Base-by-base conservation (phyloP, 345 rosid species). In the Lepidium didymum region DNA sequence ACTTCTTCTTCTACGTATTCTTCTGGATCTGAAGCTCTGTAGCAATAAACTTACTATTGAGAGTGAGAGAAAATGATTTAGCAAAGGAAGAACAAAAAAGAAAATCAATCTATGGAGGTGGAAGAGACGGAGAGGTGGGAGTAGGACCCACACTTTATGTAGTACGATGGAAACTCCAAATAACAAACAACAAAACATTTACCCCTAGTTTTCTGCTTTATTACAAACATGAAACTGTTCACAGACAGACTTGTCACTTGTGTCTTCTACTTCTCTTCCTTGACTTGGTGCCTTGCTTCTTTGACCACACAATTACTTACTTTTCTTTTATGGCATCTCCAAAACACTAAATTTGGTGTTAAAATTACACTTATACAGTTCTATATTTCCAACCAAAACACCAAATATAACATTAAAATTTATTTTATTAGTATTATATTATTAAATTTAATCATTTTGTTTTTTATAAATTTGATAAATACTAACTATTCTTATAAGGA, bases 1-100 rank as follows among this genome's bases (percentile, higher is more conserved):
- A 34, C 36, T 16, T 16, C 66, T 47, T 34, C 60, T 57, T 42
- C 45, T 29, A 29, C 33, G 33, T 29, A 29, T 58, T 9, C 41
- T 67, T 68, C 18, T 82, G 81, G 90, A 85, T 85, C 90, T 85
- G 75, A 76, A 74, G 72, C 63, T 66, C 42, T 10, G 14, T 19
- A 46, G 14, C 33, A 43, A 51, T 23, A 62, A 33, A 33, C 42
- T 57, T 61, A 57, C 45, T 73, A 19, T 29, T 34, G 55, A 67
- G 68, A 73, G 68, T 67, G 77, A 41, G 62, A 73, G 70, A 65
- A 57, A 66, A 50, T 50, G 15, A 3, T 27, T 19, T 12, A 52
- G 54, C 62, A 23, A 36, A 29, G 25, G 31, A 34, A 50, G 13
- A 10, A 51, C 21, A 34, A 50, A 6, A 10, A 51, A n/a, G n/a